phyloP scores from a whole-genome alignment of 768 basidiomycete genomes.

The Phaeolepiota aurea region DNA sequence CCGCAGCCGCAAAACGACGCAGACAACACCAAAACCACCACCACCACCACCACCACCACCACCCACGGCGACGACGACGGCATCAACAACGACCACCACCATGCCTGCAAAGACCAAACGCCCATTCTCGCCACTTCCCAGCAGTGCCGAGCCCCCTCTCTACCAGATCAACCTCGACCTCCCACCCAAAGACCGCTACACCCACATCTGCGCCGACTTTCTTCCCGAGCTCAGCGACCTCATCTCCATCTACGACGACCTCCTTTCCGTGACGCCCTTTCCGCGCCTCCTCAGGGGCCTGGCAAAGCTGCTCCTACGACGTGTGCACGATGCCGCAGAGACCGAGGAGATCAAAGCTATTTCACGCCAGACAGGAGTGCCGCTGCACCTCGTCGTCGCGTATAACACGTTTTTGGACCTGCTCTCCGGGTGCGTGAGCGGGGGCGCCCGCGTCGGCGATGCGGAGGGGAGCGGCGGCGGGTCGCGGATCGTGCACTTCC shows the following conservation, averaged over 20 bases:
- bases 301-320: slow-evolving; percentile 16
- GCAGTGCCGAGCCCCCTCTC: slow-evolving; percentile 10
- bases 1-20: too few relatives aligned
- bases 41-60: too few relatives aligned
- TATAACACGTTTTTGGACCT: slow-evolving; percentile 31
- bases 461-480: slow-evolving; percentile 8
- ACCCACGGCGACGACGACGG: too few relatives aligned
- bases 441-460: slow-evolving; percentile 18
- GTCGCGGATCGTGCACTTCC: slow-evolving; percentile 24
- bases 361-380: slow-evolving; percentile 16
- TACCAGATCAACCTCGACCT: slow-evolving; percentile 24
- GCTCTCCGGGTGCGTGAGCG: slow-evolving; percentile 29
- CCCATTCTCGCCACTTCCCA: background rate
- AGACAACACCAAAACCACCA: too few relatives aligned
- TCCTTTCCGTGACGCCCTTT: slow-evolving; percentile 14
- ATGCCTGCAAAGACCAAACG: too few relatives aligned
- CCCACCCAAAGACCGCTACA: slow-evolving; percentile 20
- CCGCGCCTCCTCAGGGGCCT: slow-evolving; percentile 16
- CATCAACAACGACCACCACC: too few relatives aligned
- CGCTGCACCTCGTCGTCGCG: slow-evolving; percentile 24
- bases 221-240: slow-evolving; percentile 16
- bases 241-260: slow-evolving; percentile 17
- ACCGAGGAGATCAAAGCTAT: slow-evolving; percentile 25
- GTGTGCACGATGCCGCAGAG: slow-evolving; percentile 23
- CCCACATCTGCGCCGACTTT: slow-evolving; percentile 22